Evolutionary conservation across 148 eudicot genomes (phyloP), one percentile per base, ranked within the genome.

Genomic region (Hydrangea macrophylla): DNA sequence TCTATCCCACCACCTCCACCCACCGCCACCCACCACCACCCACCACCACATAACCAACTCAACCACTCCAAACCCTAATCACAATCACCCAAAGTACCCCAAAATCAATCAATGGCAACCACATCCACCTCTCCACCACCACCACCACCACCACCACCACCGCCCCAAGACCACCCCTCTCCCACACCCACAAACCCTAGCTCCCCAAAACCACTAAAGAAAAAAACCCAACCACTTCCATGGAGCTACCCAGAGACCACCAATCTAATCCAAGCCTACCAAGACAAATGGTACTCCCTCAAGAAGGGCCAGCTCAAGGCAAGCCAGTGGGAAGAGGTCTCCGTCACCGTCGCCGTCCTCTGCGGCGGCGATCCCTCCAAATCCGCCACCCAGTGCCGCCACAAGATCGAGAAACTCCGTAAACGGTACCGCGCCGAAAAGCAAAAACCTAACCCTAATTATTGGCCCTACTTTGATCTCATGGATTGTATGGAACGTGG

Each of bases 401-500:
- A 90, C 74, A 90, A 90, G 76, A 82, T 90, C 51, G 96, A 90
- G 76, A 90, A 90, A 56, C 90, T 90, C 62, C 85, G 96, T 7
- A 88, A 90, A 59, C 81, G 96, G 0, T 88, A 77, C 57, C 80
- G 90, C 2, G 75, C 87, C 23, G 97, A 88, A 62, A 75, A 79
- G 51, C 70, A 50, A 12, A 79, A 72, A 18, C 88, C 84, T 7
- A 58, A 69, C 55, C 82, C 85, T n/a, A 44, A 58, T 68, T 69
- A 80, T 9, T 88, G 97, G 97, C 81, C 69, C 26, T 91, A 79
- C 36, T 91, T 84, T 27, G 65, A 79, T 17, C 72, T 84, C 44
- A 91, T 91, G 94, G 85, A 88, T 42, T 70, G 61, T 18, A 65
- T 91, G 75, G 92, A 88, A 23, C 80, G 75, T n/a, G 97, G 97